A percentile compares a stretch with the other conserved stretches of the same genome.
These are phyloP conservation scores for Tylopilus orsonianus DNA, from an alignment of 1,284 basidiomycete genomes.

Conservation along the genomic window DNA sequence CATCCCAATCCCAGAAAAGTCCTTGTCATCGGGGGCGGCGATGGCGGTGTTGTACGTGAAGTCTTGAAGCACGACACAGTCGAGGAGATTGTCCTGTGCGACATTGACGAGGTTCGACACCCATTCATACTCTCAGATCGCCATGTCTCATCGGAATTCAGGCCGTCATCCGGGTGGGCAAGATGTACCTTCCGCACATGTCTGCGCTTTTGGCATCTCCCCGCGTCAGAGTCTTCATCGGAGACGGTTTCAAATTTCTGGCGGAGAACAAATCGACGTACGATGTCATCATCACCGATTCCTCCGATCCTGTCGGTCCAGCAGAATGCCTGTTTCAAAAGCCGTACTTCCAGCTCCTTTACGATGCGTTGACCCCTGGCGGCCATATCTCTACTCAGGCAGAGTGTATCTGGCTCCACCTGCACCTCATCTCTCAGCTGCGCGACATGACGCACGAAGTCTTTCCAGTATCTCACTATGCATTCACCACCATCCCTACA, in stretches of 20 bases:
- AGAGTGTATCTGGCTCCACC: slow-evolving; percentile 95
- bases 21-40: slow-evolving; percentile 95
- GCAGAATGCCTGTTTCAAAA: slow-evolving; percentile 95
- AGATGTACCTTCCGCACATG: slow-evolving; percentile 94
- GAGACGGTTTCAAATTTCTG: slow-evolving; percentile 98
- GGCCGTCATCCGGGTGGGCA: slow-evolving; percentile 96
- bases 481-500: slow-evolving; percentile 96
- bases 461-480: slow-evolving; percentile 89
- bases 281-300: slow-evolving; percentile 99
- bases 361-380: slow-evolving; percentile 86
- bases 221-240: slow-evolving; percentile 87
- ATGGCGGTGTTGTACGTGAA: slow-evolving; percentile 96
- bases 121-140: neutral
- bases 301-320: slow-evolving; percentile 97
- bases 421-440: slow-evolving; percentile 84
- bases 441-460: slow-evolving; percentile 72
- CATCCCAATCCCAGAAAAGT: slow-evolving; percentile 97
- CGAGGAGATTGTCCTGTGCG: slow-evolving; percentile 92
- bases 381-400: slow-evolving; percentile 97
- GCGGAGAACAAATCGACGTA: slow-evolving; percentile 87
- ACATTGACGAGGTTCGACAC: slow-evolving; percentile 87
- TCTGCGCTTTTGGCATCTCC: slow-evolving; percentile 81
- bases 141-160: slow-evolving; percentile 30
- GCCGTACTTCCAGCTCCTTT: slow-evolving; percentile 94
- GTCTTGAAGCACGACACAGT: slow-evolving; percentile 94